These are phyloP conservation scores for Verticillium zaregamsianum DNA, from an alignment of 2,329 filamentous ascomycete species.

Conservation along the genomic window DNA sequence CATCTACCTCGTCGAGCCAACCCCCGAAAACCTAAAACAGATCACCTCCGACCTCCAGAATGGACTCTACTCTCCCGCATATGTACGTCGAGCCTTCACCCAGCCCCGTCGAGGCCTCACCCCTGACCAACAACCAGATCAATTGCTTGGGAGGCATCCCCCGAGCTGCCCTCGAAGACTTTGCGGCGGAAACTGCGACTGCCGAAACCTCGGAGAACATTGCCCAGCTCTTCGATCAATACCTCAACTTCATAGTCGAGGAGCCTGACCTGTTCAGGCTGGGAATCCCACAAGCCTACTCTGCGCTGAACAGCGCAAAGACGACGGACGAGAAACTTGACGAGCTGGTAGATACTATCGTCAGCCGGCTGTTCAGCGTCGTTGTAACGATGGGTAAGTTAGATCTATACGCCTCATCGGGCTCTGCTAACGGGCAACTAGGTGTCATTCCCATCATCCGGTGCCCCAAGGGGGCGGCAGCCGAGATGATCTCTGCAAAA, in stretches of 20 bases:
- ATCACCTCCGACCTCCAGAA: constrained; percentile 85
- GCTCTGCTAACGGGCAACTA: constrained; percentile 31
- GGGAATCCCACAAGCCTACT: constrained; percentile 88
- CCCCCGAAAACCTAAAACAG: constrained; percentile 68
- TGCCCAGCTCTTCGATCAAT: constrained; percentile 91
- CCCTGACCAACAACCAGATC: constrained; percentile 37
- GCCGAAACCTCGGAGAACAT: constrained; percentile 85
- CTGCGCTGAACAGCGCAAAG: constrained; percentile 90
- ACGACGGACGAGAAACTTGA: constrained; percentile 90
- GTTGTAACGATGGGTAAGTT: constrained; percentile 89
- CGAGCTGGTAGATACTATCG: constrained; percentile 80
- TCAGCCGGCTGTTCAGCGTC: constrained; percentile 95
- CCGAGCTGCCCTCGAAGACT: constrained; percentile 86
- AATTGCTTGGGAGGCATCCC: constrained; percentile 96
- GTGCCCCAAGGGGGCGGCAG: constrained; percentile 87
- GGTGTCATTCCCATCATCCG: constrained; percentile 92
- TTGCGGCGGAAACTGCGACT: constrained; percentile 80
- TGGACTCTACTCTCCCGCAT: constrained; percentile 86
- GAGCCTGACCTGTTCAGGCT: constrained; percentile 95
- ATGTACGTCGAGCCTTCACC: constrained; percentile 29
- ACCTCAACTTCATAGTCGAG: constrained; percentile 93
- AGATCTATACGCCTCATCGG: too few species aligned
- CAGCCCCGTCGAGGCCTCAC: background rate
- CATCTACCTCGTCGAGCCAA: constrained; percentile 94
- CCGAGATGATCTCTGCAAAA: constrained; percentile 90